These are phyloP conservation scores for Solanum pinnatisectum DNA, from an alignment of 257 asterid genomes.

Conservation along the genomic window DNA sequence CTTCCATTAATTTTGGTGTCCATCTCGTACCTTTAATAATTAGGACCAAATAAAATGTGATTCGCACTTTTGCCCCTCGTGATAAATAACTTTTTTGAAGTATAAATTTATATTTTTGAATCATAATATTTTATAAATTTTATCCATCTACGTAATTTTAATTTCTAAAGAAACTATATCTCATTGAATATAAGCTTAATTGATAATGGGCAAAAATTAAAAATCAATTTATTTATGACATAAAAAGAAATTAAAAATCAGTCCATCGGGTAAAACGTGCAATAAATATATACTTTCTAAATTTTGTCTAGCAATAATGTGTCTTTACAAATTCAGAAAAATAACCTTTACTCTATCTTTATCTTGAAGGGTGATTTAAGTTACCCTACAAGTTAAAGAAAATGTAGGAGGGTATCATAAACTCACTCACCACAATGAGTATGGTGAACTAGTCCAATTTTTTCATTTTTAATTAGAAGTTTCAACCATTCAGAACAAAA, in stretches of 20 bases:
- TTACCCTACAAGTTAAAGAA: neutral
- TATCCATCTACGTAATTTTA: neutral
- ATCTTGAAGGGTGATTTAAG: neutral
- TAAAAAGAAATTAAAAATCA: neutral
- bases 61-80: neutral
- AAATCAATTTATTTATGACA: no score
- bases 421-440: neutral
- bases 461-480: neutral
- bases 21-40: neutral
- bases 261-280: neutral
- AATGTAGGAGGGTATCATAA: neutral
- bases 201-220: neutral
- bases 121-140: neutral
- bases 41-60: neutral
- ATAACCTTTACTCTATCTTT: neutral
- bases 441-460: neutral
- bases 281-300: neutral
- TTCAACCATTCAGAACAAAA: no score
- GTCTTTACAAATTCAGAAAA: neutral
- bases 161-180: neutral
- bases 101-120: neutral
- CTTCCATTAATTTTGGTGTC: neutral
- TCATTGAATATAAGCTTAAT: neutral
- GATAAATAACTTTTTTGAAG: neutral
- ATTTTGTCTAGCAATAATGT: neutral